Evolutionary conservation across 176 grass and related monocot species (phyloP).

Genomic region (Phoenix roebelenii): DNA sequence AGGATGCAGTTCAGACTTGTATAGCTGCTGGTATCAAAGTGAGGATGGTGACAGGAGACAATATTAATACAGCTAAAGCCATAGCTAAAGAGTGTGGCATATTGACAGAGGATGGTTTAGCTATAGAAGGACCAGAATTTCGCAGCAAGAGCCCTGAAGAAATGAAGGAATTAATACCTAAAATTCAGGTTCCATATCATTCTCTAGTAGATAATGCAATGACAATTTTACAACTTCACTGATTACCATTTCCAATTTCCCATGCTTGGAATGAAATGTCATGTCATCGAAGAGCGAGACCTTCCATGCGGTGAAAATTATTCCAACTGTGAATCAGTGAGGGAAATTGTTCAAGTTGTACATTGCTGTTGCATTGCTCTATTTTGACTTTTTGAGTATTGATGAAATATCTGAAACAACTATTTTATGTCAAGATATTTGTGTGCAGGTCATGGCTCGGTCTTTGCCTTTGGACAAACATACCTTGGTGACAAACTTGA

Average conservation of each 20-base stretch:
- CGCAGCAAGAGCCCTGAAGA: constrained; percentile 58
- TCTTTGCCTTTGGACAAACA: constrained; percentile 92
- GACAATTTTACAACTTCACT: no score
- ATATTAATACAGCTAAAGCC: constrained; percentile 90
- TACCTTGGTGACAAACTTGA: constrained; percentile 70
- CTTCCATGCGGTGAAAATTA: no score
- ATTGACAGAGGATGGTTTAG: constrained; percentile 65
- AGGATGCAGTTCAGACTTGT: constrained; percentile 72
- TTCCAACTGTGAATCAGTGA: no score
- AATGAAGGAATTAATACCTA: constrained; percentile 83
- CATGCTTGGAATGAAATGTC: no score
- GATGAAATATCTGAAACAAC: no score
- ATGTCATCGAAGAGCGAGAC: no score
- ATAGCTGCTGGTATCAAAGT: constrained; percentile 69
- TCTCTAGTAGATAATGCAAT: not conserved
- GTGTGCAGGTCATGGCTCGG: constrained; percentile 75
- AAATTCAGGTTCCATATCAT: constrained; percentile 48
- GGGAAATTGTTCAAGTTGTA: no score
- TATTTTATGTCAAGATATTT: not conserved
- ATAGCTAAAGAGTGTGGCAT: constrained; percentile 93
- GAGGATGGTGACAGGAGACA: constrained; percentile 94
- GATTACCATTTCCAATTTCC: no score
- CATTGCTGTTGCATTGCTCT: no score
- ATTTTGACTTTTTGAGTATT: no score
- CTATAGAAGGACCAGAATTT: constrained; percentile 81